These are phyloP conservation scores for Mangifera indica DNA, from an alignment of 345 rosid species.

Conservation along the genomic window DNA sequence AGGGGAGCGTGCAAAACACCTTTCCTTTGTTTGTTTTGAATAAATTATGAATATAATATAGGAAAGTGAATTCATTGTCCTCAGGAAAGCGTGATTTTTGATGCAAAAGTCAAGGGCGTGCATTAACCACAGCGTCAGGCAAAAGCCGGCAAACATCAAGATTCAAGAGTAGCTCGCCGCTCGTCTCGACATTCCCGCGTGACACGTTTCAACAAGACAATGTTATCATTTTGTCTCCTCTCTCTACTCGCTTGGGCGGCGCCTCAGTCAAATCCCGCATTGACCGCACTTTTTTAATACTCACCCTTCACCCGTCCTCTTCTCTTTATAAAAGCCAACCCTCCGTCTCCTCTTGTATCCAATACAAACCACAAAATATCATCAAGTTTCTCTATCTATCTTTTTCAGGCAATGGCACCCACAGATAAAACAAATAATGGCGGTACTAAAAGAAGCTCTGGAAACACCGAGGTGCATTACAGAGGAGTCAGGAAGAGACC, in stretches of 20 bases:
- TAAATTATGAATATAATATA: too few species aligned
- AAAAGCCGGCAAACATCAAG: conserved; percentile 38
- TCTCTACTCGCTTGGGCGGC: conserved; percentile 37
- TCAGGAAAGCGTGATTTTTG: conserved; percentile 12
- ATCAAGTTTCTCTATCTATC: not conserved
- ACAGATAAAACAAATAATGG: conserved; percentile 3
- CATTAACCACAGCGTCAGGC: conserved; percentile 30
- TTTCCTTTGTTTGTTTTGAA: too few species aligned
- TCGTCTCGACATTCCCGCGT: conserved; percentile 44
- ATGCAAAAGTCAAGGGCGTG: conserved; percentile 4
- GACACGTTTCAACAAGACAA: conserved; percentile 47
- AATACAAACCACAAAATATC: not conserved
- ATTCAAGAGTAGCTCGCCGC: conserved; percentile 24
- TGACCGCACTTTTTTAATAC: conserved; percentile 27
- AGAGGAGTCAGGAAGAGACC: conserved; percentile 74
- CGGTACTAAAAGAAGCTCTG: not conserved
- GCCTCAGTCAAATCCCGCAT: conserved; percentile 39
- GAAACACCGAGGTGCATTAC: conserved; percentile 18
- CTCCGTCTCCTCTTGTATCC: not conserved
- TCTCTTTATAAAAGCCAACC: conserved; percentile 10
- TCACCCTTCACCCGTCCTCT: not conserved
- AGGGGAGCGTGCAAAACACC: not conserved
- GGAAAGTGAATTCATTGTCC: conserved; percentile 23
- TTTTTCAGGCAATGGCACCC: conserved; percentile 1
- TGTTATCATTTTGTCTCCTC: conserved; percentile 32